These are phyloP conservation scores for Diaporthe longicolla DNA, from an alignment of 2,329 filamentous ascomycete genomes.

Conservation along the genomic window DNA sequence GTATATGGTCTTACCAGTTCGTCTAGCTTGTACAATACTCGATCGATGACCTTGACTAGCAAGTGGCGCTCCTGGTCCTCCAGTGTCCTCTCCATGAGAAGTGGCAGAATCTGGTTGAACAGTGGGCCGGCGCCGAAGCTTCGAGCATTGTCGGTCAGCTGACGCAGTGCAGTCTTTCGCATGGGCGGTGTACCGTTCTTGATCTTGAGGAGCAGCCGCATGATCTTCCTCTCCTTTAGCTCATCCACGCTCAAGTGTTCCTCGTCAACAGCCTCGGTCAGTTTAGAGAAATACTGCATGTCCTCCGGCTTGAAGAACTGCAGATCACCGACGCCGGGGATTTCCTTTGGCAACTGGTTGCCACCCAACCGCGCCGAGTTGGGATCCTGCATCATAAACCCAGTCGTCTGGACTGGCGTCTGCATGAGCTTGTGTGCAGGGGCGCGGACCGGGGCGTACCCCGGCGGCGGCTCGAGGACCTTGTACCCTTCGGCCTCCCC, in stretches of 20 bases:
- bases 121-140: slow-evolving; percentile 94
- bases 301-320: slow-evolving; percentile 99
- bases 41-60: slow-evolving; percentile 98
- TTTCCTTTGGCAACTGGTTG: slow-evolving; percentile 94
- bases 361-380: slow-evolving; percentile 86
- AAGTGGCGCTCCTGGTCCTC: slow-evolving; percentile 99
- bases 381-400: slow-evolving; percentile 98
- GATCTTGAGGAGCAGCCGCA: slow-evolving; percentile 95
- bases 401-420: slow-evolving; percentile 81
- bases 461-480: slow-evolving; percentile 88
- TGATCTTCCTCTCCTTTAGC: slow-evolving; percentile 97
- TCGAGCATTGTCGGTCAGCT: slow-evolving; percentile 96
- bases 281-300: slow-evolving; percentile 98
- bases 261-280: slow-evolving; percentile 94
- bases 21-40: slow-evolving; percentile 98
- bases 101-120: slow-evolving; percentile 96
- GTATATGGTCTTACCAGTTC: slow-evolving; percentile 96
- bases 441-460: slow-evolving; percentile 87
- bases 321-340: slow-evolving; percentile 94
- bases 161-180: slow-evolving; percentile 97
- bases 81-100: slow-evolving; percentile 98
- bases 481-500: slow-evolving; percentile 93
- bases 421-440: slow-evolving; percentile 82
- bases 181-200: slow-evolving; percentile 99
- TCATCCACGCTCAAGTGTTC: slow-evolving; percentile 94